Conservation (phyloP, 805 yeast species). For the Suhomyces xylopsoci region DNA sequence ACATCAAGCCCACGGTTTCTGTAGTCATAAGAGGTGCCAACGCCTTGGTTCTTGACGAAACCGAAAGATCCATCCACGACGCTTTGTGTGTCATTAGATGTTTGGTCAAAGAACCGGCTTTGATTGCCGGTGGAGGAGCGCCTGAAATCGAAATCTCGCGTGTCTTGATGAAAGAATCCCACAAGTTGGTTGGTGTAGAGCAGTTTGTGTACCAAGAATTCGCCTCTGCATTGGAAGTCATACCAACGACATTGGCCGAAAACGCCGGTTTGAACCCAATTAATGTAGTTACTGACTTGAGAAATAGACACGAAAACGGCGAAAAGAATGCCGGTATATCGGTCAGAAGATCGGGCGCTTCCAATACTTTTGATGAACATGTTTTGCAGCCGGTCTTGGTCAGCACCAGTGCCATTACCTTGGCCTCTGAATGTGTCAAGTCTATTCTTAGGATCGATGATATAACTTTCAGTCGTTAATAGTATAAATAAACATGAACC, state of each 20-base stretch:
- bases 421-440: slow-evolving; percentile 96
- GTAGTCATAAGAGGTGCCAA: slow-evolving; percentile 95
- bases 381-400: slow-evolving; percentile 96
- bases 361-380: slow-evolving; percentile 88
- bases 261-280: slow-evolving; percentile 92
- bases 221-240: slow-evolving; percentile 87
- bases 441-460: slow-evolving; percentile 96
- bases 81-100: slow-evolving; percentile 93
- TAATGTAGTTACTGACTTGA: slow-evolving; percentile 85
- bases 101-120: slow-evolving; percentile 79
- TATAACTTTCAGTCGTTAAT: slow-evolving; percentile 76
- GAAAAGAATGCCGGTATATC: slow-evolving; percentile 94
- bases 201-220: slow-evolving; percentile 89
- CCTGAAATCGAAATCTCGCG: slow-evolving; percentile 91
- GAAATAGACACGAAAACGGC: slow-evolving; percentile 88
- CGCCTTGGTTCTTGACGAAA: slow-evolving; percentile 83
- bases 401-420: slow-evolving; percentile 86
- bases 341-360: slow-evolving; percentile 89
- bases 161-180: slow-evolving; percentile 66
- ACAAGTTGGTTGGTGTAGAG: slow-evolving; percentile 76
- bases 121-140: slow-evolving; percentile 99
- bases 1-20: slow-evolving; percentile 69
- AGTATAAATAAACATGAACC: too few species aligned
- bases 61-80: slow-evolving; percentile 96
- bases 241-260: slow-evolving; percentile 92